Evolutionary conservation across 1,139 yeast genomes (phyloP), one percentile per base, ranked within the genome.

Genomic region (Taphrina communis): DNA sequence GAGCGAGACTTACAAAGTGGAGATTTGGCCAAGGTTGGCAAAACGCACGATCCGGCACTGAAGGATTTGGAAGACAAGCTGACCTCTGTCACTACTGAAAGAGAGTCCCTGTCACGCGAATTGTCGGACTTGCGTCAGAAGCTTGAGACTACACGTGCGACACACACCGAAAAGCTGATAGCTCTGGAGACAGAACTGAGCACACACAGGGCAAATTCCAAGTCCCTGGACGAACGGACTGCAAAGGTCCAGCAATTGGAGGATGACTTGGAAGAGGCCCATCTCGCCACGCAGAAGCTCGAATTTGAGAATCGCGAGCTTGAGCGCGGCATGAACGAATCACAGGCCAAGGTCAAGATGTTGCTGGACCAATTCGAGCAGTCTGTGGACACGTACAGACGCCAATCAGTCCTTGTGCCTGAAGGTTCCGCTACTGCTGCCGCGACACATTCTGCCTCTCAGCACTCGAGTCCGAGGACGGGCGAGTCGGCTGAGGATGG

Each of bases 351-450:
- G 41, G 70, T 63, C 31, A 55, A 50, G 25, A 42, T 68, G 56
- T 53, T 59, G 44, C 53, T 70, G 59, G 72, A 65, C n/a, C 62
- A 56, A 38, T 57, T 67, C 21, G 70, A 67, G 38, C 63, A 61
- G 12, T 65, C 69, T 8, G 63, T 67, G 14, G 70, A 67, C 53
- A 62, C 67, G 8, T 67, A 67, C 59, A n/a, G 67, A 8, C 66
- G 70, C 8, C 59, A 65, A 19, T 52, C 59, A 6, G 19, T 69
- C 36, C 21, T 44, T 12, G 31, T 52, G 62, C 41, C 58, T 19
- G 19, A 52, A 19, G 36, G 36, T 2, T 39, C 31, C 31, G 31
- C 2, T 25, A 1, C 2, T 25, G 35, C n/a, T 31, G 57, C 42
- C 12, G 61, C 42, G 17, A 36, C 39, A 36, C 51, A 50, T 11